Evolutionary conservation across 2,329 filamentous ascomycete genomes (phyloP).

Genomic region (Ascochyta pisi): DNA sequence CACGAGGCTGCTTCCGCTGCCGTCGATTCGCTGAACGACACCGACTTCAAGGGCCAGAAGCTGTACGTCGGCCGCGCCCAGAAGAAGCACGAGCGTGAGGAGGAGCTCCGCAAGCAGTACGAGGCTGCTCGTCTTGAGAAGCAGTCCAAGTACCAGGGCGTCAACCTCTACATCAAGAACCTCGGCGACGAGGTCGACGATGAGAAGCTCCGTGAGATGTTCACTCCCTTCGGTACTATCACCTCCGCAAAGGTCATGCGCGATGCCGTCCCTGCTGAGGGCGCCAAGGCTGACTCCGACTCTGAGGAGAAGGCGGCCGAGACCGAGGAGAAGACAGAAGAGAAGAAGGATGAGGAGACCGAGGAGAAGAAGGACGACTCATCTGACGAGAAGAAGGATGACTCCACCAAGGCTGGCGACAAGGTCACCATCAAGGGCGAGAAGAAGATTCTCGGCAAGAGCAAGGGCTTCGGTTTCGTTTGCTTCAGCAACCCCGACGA

Average conservation of each 20-base stretch:
- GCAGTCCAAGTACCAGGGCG: conserved; percentile 98
- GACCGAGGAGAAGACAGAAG: conserved; percentile 57
- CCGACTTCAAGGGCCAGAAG: conserved; percentile 91
- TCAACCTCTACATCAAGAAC: conserved; percentile 99
- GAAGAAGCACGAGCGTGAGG: conserved; percentile 99
- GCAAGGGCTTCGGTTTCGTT: conserved; percentile 99
- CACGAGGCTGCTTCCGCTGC: conserved; percentile 87
- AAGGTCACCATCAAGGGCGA: conserved; percentile 63
- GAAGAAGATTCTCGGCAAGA: conserved; percentile 84
- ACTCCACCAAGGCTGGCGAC: conserved; percentile 60
- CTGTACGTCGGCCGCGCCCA: conserved; percentile 97
- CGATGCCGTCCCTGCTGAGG: conserved; percentile 68
- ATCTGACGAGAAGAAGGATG: conserved; percentile 65
- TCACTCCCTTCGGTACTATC: conserved; percentile 89
- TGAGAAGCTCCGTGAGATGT: conserved; percentile 94
- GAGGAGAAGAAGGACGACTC: conserved; percentile 64
- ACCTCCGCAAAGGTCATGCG: conserved; percentile 99
- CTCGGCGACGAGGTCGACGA: conserved; percentile 96
- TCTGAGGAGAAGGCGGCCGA: conserved; percentile 55
- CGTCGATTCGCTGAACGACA: conserved; percentile 90
- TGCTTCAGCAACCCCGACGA: conserved; percentile 99
- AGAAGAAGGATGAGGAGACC: conserved; percentile 63
- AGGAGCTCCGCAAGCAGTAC: conserved; percentile 98
- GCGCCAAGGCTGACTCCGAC: conserved; percentile 53
- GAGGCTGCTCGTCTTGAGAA: conserved; percentile 98